phyloP scores from a whole-genome alignment of 345 rosid genomes.

The Lenwebbia sp. region DNA sequence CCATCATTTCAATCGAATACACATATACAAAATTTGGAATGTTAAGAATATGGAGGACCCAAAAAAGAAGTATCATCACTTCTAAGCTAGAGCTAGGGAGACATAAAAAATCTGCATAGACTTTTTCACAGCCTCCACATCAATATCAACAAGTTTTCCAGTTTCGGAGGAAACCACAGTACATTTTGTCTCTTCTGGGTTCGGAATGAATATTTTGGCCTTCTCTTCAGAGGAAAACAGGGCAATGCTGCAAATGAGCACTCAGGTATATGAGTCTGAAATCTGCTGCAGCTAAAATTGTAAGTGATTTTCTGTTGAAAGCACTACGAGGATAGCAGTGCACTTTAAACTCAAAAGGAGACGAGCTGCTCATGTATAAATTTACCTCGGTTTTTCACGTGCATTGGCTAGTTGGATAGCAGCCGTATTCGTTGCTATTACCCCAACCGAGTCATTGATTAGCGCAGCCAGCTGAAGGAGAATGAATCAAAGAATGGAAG shows the following conservation, averaged over 20 bases:
- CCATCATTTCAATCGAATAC: not conserved
- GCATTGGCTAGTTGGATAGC: conserved; percentile 89
- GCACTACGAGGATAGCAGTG: not conserved
- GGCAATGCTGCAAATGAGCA: conserved; percentile 48
- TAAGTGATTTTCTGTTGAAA: not conserved
- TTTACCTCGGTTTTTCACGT: conserved; percentile 63
- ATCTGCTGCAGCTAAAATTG: not conserved
- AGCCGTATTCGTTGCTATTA: conserved; percentile 83
- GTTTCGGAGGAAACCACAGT: conserved; percentile 52
- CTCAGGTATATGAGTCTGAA: not conserved
- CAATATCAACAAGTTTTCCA: conserved; percentile 54
- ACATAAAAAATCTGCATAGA: conserved; percentile 53
- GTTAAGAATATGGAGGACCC: not conserved
- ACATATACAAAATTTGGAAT: not conserved
- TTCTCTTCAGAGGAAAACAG: conserved; percentile 69
- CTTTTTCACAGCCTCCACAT: conserved; percentile 41
- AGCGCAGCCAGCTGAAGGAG: conserved; percentile 72
- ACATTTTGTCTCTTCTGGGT: conserved; percentile 63
- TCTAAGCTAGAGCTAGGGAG: conserved; percentile 64
- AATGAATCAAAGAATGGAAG: not conserved
- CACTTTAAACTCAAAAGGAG: not conserved
- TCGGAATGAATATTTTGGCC: conserved; percentile 54
- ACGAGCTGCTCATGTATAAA: not conserved
- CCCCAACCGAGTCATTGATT: conserved; percentile 82
- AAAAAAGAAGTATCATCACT: not conserved